Base-by-base conservation (phyloP, 441 rosid genomes). In the Arabidopsis lyrata region DNA sequence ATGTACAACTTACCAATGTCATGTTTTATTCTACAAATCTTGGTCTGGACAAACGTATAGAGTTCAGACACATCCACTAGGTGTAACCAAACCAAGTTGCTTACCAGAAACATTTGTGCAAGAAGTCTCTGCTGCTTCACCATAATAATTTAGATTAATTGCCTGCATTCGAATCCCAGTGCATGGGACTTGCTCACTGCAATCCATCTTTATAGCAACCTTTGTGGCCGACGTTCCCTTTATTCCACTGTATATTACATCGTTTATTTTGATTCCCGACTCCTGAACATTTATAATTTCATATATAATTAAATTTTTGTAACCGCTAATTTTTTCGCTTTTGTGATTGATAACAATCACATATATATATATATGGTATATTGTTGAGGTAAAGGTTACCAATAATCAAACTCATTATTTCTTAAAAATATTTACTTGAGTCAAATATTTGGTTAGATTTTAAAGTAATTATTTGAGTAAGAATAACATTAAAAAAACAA, bases 191-290 rank as follows among this genome's bases (percentile, higher is more conserved):
- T 38, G 59, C 22, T 63, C 16, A 47, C 88, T 83, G 22, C 90
- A 86, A 41, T 86, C 81, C 50, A 84, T 73, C 7, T 77, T 81
- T 69, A 86, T 78, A 1, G 86, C 88, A 36, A 82, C 6, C 7
- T 76, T 56, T 10, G 86, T 79, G 0, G 81, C 70, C 4, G 90
- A 83, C 22, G 81, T 80, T 57, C 86, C 83, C 50, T 45, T 74
- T 8, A 86, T 81, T 9, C 76, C 79, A 12, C 74, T 42, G 18
- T 83, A 81, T 24, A 16, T 39, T 13, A 84, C 72, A 16, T 83
- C 80, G 12, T 66, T 82, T 58, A 86, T 80, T 50, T 58, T 77
- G 15, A 82, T 54, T 31, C 86, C 83, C 0, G 83, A 71, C 13
- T 35, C 72, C 67, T 66, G 57, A 41, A 57, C 8, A 1, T 27